Evolutionary conservation across 2,329 filamentous ascomycete genomes (phyloP).

Genomic region (Aspergillus amoenus): DNA sequence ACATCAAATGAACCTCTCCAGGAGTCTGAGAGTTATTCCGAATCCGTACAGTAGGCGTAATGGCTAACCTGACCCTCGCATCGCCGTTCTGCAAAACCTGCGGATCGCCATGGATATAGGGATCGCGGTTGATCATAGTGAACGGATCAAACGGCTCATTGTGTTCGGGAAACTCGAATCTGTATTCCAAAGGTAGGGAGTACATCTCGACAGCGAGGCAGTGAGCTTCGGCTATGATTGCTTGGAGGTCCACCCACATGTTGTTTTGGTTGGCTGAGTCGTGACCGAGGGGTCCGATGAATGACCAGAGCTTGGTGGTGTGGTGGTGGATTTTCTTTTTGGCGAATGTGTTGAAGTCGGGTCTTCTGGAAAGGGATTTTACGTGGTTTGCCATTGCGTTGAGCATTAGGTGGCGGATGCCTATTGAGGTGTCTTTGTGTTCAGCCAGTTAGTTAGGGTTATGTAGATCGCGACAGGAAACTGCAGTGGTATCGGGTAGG

Average conservation of each 20-base stretch:
- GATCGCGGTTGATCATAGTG: constrained; percentile 27
- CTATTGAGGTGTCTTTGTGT: constrained; percentile 18
- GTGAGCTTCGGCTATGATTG: constrained; percentile 30
- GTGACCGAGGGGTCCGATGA: constrained; percentile 24
- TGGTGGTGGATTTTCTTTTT: constrained; percentile 20
- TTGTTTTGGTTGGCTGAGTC: constrained; percentile 7
- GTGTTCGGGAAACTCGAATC: constrained; percentile 24
- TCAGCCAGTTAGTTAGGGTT: neutral
- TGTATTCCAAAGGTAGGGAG: constrained; percentile 26
- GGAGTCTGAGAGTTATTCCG: constrained; percentile 18
- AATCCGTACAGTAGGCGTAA: constrained; percentile 24
- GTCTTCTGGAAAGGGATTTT: constrained; percentile 15
- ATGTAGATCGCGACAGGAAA: neutral
- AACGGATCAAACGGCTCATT: constrained; percentile 24
- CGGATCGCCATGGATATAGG: constrained; percentile 15
- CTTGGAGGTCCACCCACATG: constrained; percentile 21
- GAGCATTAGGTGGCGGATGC: constrained; percentile 21
- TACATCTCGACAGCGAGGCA: constrained; percentile 28
- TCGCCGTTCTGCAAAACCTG: constrained; percentile 14
- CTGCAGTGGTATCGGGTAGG: too few relatives aligned
- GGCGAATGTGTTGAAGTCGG: constrained; percentile 26
- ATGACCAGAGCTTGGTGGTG: constrained; percentile 19
- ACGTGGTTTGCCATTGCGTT: constrained; percentile 22
- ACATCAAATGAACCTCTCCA: constrained; percentile 13
- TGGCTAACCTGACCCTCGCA: constrained; percentile 18